phyloP scores from a whole-genome alignment of 2,329 filamentous ascomycete species.

The Epichloe baconii region DNA sequence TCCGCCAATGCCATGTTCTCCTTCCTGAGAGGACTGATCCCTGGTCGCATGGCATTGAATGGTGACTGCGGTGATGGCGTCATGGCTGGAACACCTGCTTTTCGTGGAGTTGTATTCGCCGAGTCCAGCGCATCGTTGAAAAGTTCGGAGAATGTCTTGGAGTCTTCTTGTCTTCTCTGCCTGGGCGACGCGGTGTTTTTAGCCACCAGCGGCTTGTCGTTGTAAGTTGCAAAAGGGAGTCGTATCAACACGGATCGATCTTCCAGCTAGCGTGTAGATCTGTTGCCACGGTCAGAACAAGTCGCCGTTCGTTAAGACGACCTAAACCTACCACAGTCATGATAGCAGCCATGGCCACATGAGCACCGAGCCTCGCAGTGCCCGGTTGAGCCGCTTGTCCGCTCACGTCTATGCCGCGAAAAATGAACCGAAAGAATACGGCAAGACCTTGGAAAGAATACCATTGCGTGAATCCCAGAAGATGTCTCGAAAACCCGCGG shows the following conservation, averaged over 20 bases:
- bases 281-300: constrained; percentile 11
- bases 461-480: constrained; percentile 50
- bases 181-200: constrained; percentile 13
- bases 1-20: constrained; percentile 9
- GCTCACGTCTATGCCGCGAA: constrained; percentile 30
- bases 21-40: constrained; percentile 4
- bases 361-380: constrained; percentile 35
- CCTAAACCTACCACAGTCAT: constrained; percentile 36
- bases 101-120: constrained; percentile 6
- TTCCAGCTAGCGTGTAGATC: constrained; percentile 31
- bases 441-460: constrained; percentile 52
- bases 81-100: constrained; percentile 9
- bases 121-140: constrained; percentile 22
- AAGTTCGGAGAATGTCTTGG: constrained; percentile 30
- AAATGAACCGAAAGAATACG: constrained; percentile 39
- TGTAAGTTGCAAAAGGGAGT: constrained; percentile 34
- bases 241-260: constrained; percentile 41
- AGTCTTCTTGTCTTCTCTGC: constrained; percentile 18
- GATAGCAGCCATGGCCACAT: constrained; percentile 40
- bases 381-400: constrained; percentile 23
- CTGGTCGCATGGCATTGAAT: not conserved
- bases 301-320: not conserved
- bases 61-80: constrained; percentile 7
- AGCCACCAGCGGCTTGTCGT: constrained; percentile 11
- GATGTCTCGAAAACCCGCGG: constrained; percentile 45